Conservation (phyloP, 805 yeast species). For the Candida ortonii region DNA sequence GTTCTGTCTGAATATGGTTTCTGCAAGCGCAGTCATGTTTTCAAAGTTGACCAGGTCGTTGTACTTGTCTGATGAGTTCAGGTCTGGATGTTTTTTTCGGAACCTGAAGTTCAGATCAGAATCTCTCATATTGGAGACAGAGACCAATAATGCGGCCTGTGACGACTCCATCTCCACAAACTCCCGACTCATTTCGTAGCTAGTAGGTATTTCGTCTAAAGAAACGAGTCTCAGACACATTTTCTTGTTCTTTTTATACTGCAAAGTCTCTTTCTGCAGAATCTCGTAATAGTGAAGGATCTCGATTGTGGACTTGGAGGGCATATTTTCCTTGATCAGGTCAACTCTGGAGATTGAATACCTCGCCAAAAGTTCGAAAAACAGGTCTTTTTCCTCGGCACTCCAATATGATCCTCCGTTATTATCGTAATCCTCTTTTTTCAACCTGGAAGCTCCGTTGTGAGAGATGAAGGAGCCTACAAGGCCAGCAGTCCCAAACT, state of each 20-base stretch:
- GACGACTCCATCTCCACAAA: slow-evolving; percentile 44
- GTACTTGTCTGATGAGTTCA: slow-evolving; percentile 4
- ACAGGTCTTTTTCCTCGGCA: slow-evolving; percentile 45
- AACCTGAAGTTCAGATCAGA: slow-evolving; percentile 15
- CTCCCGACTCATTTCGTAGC: slow-evolving; percentile 48
- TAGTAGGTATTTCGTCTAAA: slow-evolving; percentile 49
- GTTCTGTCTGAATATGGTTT: slow-evolving; percentile 11
- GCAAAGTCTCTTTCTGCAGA: slow-evolving; percentile 31
- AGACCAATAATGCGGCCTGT: slow-evolving; percentile 16
- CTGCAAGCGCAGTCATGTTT: slow-evolving; percentile 11
- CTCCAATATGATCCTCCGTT: slow-evolving; percentile 45
- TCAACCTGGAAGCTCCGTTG: slow-evolving; percentile 10
- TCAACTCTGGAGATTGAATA: slow-evolving; percentile 49
- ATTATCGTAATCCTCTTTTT: slow-evolving; percentile 4
- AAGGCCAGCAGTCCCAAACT: slow-evolving; percentile 12
- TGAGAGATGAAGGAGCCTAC: slow-evolving; percentile 20
- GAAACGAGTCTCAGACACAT: slow-evolving; percentile 26
- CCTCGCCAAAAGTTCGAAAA: slow-evolving; percentile 48
- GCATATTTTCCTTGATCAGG: slow-evolving; percentile 36
- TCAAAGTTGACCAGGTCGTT: slow-evolving; percentile 18
- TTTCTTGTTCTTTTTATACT: slow-evolving; percentile 24
- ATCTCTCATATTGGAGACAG: slow-evolving; percentile 12
- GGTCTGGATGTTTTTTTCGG: slow-evolving; percentile 7
- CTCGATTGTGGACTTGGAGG: slow-evolving; percentile 42
- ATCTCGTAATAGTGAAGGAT: slow-evolving; percentile 44